Conservation (phyloP, 208 protist genomes). For the Angomonas deanei region DNA sequence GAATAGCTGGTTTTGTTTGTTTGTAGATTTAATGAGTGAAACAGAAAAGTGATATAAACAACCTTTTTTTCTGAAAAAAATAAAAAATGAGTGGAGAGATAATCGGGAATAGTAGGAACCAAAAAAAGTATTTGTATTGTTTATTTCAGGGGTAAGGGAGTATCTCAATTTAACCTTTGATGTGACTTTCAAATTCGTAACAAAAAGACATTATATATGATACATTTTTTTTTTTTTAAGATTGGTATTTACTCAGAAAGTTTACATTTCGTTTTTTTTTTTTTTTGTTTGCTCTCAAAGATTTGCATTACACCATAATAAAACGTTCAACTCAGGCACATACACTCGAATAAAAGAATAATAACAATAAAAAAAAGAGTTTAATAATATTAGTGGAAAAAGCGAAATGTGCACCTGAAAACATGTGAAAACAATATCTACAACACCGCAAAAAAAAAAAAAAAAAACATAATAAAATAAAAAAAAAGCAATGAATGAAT, state of each 20-base stretch:
- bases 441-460: background rate
- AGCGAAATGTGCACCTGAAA: background rate
- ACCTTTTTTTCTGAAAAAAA: slow-evolving; percentile 6
- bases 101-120: too few species aligned
- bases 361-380: slow-evolving; percentile 7
- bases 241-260: background rate
- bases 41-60: slow-evolving; percentile 10
- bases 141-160: too few species aligned
- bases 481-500: background rate
- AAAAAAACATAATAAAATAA: background rate
- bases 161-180: too few species aligned
- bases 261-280: slow-evolving; percentile 2
- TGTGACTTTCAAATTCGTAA: too few species aligned
- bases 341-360: slow-evolving; percentile 2
- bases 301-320: too few species aligned
- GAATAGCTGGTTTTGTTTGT: too few species aligned
- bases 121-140: too few species aligned
- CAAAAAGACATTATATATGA: too few species aligned
- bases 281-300: background rate
- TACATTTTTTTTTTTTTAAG: slow-evolving; percentile 3
- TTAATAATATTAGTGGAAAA: background rate
- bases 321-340: too few species aligned
- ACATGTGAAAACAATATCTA: background rate
- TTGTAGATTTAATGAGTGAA: background rate
- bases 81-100: too few species aligned